These are phyloP conservation scores for Rhizopogon vinicolor DNA, from an alignment of 768 basidiomycete species.

Conservation along the genomic window DNA sequence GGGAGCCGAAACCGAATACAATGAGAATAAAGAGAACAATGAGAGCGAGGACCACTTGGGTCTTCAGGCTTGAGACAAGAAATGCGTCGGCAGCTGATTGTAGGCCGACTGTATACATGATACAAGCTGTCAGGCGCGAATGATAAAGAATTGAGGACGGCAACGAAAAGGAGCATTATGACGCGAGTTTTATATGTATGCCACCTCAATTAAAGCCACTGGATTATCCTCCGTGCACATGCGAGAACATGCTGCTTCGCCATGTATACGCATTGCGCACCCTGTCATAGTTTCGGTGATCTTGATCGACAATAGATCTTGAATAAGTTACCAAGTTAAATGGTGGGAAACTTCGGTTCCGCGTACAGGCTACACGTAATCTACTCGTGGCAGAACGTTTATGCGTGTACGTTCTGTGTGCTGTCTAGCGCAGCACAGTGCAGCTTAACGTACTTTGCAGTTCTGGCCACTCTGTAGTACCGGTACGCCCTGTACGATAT, in stretches of 20 bases:
- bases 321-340: neutral
- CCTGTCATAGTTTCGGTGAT: neutral
- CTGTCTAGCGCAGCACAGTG: neutral
- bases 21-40: constrained; percentile 35
- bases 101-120: constrained; percentile 40
- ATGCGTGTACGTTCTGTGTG: neutral
- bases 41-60: constrained; percentile 29
- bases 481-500: constrained; percentile 5
- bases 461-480: no score
- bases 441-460: constrained; percentile 5
- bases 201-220: neutral
- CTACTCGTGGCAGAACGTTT: constrained; percentile 6
- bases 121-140: constrained; percentile 17
- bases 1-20: constrained; percentile 28
- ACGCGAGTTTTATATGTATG: neutral
- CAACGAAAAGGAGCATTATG: constrained; percentile 8
- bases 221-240: neutral
- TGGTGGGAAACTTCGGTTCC: constrained; percentile 20
- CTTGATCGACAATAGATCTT: constrained; percentile 9
- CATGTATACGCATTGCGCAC: neutral
- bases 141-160: constrained; percentile 19
- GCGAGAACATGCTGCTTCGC: neutral
- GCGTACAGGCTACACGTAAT: constrained; percentile 11
- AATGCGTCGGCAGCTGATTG: constrained; percentile 33
- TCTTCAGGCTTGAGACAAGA: constrained; percentile 28